Base-by-base conservation (phyloP, 2,329 filamentous ascomycete genomes). In the Plectosphaerella plurivora region DNA sequence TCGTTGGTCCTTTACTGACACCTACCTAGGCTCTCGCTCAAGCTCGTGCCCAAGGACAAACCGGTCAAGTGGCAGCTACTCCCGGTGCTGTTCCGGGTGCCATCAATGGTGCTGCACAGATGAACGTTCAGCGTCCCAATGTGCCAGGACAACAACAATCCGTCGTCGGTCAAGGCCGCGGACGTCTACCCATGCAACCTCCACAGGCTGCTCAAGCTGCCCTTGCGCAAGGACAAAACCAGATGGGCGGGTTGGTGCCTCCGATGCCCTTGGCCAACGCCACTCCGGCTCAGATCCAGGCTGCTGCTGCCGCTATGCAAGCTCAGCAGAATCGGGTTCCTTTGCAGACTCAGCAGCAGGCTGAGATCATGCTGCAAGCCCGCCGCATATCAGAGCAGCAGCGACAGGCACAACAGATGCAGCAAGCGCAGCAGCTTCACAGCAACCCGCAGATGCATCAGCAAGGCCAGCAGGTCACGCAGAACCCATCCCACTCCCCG, bases 231-330 rank as follows among this genome's bases (percentile, higher is more conserved):
- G 68, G 16, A 69, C 72, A 44, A 68, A 71, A 35, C n/a, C 82
- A 75, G 63, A 75, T 79, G 55, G 76, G 71, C 51, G 78, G 69
- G 55, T 78, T 74, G 45, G 76, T 73, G 53, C 78, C 73, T 24
- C 82, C 73, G 3, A 77, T 83, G 63, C 78, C 82, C 42, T 79
- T 88, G 73, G 83, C 82, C 54, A 80, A 81, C 45, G 76, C 88
- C 22, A 83, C 85, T 37, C 86, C 89, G 64, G 84, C 87, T 22
- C 87, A 87, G 58, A 79, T 90, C 73, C 85, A 87, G 60, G 76
- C 77, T 15, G 72, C 78, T 60, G 76, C 77, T 15, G 72, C 78
- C 35, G 48, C 36, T 37, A 74, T 78, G 67, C 75, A 73, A 56
- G 71, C 70, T 37, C 59, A 79, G 56, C 79, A 87, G 56, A 77